A percentile compares a stretch with the other conserved stretches of the same genome.
Evolutionary conservation across 768 basidiomycete genomes (phyloP).

Genomic region (Symmetrospora coprosmae): DNA sequence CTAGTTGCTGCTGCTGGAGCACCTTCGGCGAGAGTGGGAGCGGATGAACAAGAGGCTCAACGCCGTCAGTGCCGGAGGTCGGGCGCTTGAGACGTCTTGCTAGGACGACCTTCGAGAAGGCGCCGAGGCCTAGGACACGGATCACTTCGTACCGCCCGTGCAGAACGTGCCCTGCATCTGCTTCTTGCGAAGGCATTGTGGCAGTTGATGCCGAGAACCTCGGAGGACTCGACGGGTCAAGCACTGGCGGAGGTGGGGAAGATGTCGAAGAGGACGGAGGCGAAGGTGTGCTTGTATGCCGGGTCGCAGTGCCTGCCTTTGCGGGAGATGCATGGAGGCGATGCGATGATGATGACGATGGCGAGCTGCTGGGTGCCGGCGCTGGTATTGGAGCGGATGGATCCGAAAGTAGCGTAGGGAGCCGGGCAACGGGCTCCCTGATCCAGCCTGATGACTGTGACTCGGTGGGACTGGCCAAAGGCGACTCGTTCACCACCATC

Average conservation of each 20-base stretch:
- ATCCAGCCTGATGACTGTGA: conserved; percentile 1
- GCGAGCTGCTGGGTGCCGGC: neutral
- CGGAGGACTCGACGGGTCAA: too few species aligned
- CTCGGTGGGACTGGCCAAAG: conserved; percentile 10
- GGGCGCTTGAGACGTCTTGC: conserved; percentile 40
- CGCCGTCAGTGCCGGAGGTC: too few species aligned
- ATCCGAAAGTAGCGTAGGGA: conserved; percentile 8
- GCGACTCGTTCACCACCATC: neutral
- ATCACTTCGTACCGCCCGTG: conserved; percentile 36
- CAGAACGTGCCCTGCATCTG: neutral
- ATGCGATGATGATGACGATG: neutral
- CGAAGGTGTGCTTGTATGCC: too few species aligned
- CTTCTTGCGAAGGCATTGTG: neutral
- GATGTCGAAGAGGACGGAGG: too few species aligned
- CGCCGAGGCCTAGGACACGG: conserved; percentile 51
- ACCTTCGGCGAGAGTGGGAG: too few species aligned
- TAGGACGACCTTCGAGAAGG: conserved; percentile 64
- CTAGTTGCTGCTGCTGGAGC: too few species aligned
- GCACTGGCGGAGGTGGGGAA: too few species aligned
- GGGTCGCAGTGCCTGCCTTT: neutral
- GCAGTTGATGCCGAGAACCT: too few species aligned
- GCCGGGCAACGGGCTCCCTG: neutral
- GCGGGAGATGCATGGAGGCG: neutral
- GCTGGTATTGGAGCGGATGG: neutral
- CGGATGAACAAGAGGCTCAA: too few species aligned